A percentile compares a stretch with the other conserved stretches of the same genome.
Conservation (phyloP, 116 monocot species). For the Posidonia oceanica region DNA sequence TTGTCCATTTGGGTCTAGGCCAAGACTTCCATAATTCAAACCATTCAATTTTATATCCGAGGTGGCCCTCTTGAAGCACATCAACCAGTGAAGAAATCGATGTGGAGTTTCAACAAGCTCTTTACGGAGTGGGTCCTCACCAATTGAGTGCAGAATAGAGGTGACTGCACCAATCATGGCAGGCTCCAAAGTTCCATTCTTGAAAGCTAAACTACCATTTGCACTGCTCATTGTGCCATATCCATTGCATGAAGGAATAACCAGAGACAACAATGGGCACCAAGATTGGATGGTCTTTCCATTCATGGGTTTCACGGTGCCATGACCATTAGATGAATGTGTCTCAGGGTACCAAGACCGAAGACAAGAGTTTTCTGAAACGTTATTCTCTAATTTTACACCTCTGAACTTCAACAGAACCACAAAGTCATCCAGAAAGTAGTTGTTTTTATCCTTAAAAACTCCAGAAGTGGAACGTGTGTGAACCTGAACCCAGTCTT, state of each 20-base stretch:
- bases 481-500: slow-evolving; percentile 38
- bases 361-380: not conserved
- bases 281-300: too few relatives aligned
- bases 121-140: slow-evolving; percentile 72
- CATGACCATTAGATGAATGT: slow-evolving; percentile 27
- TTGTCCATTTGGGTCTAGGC: slow-evolving; percentile 1
- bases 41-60: slow-evolving; percentile 38
- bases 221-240: slow-evolving; percentile 6
- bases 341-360: slow-evolving; percentile 52
- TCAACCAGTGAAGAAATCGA: slow-evolving; percentile 77
- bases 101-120: slow-evolving; percentile 72
- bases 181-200: slow-evolving; percentile 13
- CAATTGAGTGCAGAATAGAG: too few relatives aligned
- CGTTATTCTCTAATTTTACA: slow-evolving; percentile 15
- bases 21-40: slow-evolving; percentile 7
- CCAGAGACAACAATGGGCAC: too few relatives aligned
- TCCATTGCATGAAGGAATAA: slow-evolving; percentile 27
- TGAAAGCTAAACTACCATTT: slow-evolving; percentile 25
- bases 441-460: slow-evolving; percentile 33
- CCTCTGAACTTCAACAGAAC: slow-evolving; percentile 56
- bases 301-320: slow-evolving; percentile 6
- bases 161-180: slow-evolving; percentile 49
- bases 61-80: slow-evolving; percentile 66
- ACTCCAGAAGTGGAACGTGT: slow-evolving; percentile 56
- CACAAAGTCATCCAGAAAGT: slow-evolving; percentile 51